Base-by-base conservation (phyloP, 2,329 filamentous ascomycete genomes). In the Sphaerulina vaccinii region DNA sequence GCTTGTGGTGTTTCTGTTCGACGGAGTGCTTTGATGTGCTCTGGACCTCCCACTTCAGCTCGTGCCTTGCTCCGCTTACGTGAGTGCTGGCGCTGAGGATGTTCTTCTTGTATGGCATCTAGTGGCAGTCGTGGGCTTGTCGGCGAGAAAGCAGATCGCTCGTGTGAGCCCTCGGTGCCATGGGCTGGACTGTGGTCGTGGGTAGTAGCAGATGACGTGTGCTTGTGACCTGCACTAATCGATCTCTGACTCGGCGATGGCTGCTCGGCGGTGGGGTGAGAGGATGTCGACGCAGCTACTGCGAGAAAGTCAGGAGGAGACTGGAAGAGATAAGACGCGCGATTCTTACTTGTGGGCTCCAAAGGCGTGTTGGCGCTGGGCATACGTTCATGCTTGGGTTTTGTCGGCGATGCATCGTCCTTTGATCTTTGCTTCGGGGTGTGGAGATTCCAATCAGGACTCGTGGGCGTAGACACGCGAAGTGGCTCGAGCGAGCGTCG, bases 311-410 rank as follows among this genome's bases (percentile, higher is more conserved):
- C 59, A 19, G 75, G 72, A 10, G 73, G 71, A 8, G 72, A 71
- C 49, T 72, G 66, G 60, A 78, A 76, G 3, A 78, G 65, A 22
- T 72, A 68, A 11, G 76, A 75, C 7, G 73, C 72, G 51, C 71
- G 70, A 51, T 78, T 71, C 56, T 75, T 75, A 23, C 71, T 68
- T 7, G 70, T 72, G 16, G 73, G 69, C 40, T 74, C 70, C 16
- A 75, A 62, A 6, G 73, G 71, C 7, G 63, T 68, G 39, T 61
- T 62, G 10, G 54, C 57, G 44, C 63, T 65, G 6, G 55, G 48
- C 9, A 54, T 62, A 9, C 59, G 61, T 9, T 46, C 55, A 24
- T 56, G 58, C n/a, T 37, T 33, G 23, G 49, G 51, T 15, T 21
- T 46, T 16, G 49, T n/a, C 10, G 9, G 41, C 8, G 38, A 16